Evolutionary conservation across 371 early-diverging fungal species (phyloP).

Genomic region (Basidiobolus meristosporus): DNA sequence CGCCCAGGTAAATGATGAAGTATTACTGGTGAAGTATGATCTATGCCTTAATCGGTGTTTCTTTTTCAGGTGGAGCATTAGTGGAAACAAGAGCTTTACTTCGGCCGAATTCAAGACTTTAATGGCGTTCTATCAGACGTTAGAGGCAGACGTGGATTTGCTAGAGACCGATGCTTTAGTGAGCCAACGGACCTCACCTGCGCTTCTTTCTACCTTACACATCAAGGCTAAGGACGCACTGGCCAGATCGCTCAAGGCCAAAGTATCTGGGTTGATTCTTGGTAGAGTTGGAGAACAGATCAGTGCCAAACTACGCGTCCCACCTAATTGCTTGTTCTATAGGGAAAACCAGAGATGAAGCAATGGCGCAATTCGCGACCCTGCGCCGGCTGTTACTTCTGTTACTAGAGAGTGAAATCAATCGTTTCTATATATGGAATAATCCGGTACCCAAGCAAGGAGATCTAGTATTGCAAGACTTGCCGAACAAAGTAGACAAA

Average conservation of each 20-base stretch:
- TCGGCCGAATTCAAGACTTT: slow-evolving; percentile 44
- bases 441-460: slow-evolving; percentile 36
- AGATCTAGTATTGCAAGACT: slow-evolving; percentile 16
- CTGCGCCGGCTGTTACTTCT: slow-evolving; percentile 44
- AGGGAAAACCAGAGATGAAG: slow-evolving; percentile 3
- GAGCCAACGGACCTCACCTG: slow-evolving; percentile 20
- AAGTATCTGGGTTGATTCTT: not conserved
- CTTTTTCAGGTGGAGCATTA: slow-evolving; percentile 48
- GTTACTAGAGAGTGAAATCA: slow-evolving; percentile 74
- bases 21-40: not conserved
- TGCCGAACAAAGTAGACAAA: slow-evolving; percentile 19
- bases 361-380: slow-evolving; percentile 10
- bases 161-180: too few species aligned
- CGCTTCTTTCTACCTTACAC: slow-evolving; percentile 6
- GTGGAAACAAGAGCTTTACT: slow-evolving; percentile 41
- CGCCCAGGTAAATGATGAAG: slow-evolving; percentile 29
- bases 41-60: too few species aligned
- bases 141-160: slow-evolving; percentile 46
- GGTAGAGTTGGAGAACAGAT: not conserved
- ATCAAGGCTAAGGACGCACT: not conserved
- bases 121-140: slow-evolving; percentile 34
- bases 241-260: not conserved
- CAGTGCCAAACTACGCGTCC: too few species aligned
- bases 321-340: too few species aligned
- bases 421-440: slow-evolving; percentile 65